A percentile compares a stretch with the other conserved stretches of the same genome.
Evolutionary conservation across 441 rosid genomes (phyloP).

Genomic region (Adansonia grandidieri): DNA sequence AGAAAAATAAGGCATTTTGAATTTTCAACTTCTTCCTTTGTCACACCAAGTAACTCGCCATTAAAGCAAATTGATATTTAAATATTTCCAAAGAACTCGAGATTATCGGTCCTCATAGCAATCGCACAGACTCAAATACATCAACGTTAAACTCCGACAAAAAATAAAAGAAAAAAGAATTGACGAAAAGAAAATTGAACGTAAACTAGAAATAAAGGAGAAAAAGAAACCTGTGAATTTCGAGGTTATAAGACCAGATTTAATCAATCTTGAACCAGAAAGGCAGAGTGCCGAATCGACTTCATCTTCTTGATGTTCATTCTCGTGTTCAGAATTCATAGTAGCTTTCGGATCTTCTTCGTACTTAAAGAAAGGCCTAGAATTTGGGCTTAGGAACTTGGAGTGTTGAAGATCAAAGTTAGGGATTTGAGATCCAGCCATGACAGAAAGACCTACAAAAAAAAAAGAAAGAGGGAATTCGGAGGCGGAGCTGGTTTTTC

Average conservation of each 20-base stretch:
- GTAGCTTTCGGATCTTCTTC: not conserved
- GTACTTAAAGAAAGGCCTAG: not conserved
- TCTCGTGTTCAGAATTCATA: constrained; percentile 20
- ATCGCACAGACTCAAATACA: not conserved
- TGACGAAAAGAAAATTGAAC: not conserved
- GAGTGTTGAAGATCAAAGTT: not conserved
- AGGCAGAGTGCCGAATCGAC: constrained; percentile 27
- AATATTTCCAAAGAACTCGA: not conserved
- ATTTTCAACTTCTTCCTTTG: not conserved
- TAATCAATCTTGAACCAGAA: constrained; percentile 31
- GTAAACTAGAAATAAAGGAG: not conserved
- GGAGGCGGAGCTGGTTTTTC: not conserved
- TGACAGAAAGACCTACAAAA: not conserved
- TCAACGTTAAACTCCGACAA: constrained; percentile 8
- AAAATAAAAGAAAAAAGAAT: not conserved
- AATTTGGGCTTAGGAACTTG: constrained; percentile 12
- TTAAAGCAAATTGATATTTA: not conserved
- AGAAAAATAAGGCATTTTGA: not conserved
- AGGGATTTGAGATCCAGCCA: constrained; percentile 7
- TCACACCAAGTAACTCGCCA: not conserved
- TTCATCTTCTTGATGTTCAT: constrained; percentile 17
- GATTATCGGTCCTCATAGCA: not conserved
- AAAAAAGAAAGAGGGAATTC: not conserved
- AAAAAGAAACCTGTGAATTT: constrained; percentile 24
- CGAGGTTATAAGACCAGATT: constrained; percentile 28